Conservation (phyloP, 371 early-diverging fungal species). For the Lichtheimia ramosa region DNA sequence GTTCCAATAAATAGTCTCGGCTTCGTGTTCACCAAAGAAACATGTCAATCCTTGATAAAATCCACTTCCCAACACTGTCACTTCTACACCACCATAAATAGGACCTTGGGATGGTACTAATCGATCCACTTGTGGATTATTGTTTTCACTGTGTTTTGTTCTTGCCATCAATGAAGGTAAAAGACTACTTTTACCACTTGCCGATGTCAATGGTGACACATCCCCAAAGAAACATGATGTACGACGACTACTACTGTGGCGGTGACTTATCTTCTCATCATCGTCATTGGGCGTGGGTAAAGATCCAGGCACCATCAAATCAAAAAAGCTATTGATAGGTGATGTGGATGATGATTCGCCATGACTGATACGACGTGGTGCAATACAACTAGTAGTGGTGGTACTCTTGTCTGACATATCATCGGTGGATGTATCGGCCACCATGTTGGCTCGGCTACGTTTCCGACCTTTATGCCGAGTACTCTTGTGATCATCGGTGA, state of each 20-base stretch:
- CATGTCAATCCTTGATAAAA: slow-evolving; percentile 71
- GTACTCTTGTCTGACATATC: not conserved
- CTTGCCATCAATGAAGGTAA: too few species aligned
- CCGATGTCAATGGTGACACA: too few species aligned
- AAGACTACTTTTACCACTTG: too few species aligned
- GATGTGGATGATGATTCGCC: not conserved
- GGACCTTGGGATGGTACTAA: slow-evolving; percentile 78
- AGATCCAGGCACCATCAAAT: too few species aligned
- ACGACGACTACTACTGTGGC: too few species aligned
- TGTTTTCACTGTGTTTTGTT: not conserved
- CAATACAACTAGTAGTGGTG: not conserved
- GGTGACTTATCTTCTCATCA: too few species aligned
- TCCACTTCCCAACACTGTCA: slow-evolving; percentile 75
- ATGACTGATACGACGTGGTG: not conserved
- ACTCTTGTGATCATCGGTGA: slow-evolving; percentile 94
- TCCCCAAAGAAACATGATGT: too few species aligned
- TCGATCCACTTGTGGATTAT: slow-evolving; percentile 46
- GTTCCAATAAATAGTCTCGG: slow-evolving; percentile 71
- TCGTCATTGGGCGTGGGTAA: too few species aligned
- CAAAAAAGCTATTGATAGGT: too few species aligned
- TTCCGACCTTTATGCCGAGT: slow-evolving; percentile 30
- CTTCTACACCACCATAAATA: slow-evolving; percentile 74
- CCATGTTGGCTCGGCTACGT: not conserved
- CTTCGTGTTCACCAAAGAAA: slow-evolving; percentile 74
- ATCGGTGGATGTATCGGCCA: not conserved